phyloP scores from a whole-genome alignment of 2,329 filamentous ascomycete genomes.

The Seiridium cupressi region DNA sequence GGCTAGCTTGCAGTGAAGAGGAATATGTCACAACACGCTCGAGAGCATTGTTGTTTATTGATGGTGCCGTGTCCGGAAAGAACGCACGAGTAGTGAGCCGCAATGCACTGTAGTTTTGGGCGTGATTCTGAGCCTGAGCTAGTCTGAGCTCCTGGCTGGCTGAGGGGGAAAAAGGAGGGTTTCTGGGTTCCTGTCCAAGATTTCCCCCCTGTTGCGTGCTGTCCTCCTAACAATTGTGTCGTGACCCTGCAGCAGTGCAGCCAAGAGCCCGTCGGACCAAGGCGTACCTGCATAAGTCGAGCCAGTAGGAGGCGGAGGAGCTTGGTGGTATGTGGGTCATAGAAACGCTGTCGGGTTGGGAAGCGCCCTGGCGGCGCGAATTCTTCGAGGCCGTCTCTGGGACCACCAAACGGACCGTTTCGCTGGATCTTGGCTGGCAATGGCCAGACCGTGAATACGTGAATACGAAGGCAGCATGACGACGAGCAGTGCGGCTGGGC shows the following conservation, averaged over 20 bases:
- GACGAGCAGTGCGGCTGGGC: not conserved
- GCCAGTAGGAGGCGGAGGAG: not conserved
- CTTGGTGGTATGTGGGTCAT: not conserved
- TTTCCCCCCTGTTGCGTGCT: no score
- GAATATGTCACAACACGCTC: no score
- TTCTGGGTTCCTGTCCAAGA: no score
- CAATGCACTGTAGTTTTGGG: no score
- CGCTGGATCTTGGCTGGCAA: not conserved
- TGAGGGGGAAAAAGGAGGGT: no score
- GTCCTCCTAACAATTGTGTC: not conserved
- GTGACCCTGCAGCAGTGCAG: not conserved
- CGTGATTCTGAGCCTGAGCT: no score
- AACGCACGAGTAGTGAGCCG: no score
- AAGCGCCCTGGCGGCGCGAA: not conserved
- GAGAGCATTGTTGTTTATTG: no score
- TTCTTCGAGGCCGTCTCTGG: not conserved
- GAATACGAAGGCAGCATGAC: not conserved
- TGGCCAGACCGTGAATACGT: not conserved
- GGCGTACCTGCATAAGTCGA: conserved; percentile 3
- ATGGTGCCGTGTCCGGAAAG: no score
- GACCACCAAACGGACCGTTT: not conserved
- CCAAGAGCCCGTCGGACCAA: not conserved
- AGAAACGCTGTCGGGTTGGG: not conserved
- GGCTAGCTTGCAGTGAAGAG: no score
- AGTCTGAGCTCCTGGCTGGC: no score